A percentile compares a stretch with the other conserved stretches of the same genome.
Evolutionary conservation across 2,329 filamentous ascomycete species (phyloP).

Genomic region (Aspergillus sp.): DNA sequence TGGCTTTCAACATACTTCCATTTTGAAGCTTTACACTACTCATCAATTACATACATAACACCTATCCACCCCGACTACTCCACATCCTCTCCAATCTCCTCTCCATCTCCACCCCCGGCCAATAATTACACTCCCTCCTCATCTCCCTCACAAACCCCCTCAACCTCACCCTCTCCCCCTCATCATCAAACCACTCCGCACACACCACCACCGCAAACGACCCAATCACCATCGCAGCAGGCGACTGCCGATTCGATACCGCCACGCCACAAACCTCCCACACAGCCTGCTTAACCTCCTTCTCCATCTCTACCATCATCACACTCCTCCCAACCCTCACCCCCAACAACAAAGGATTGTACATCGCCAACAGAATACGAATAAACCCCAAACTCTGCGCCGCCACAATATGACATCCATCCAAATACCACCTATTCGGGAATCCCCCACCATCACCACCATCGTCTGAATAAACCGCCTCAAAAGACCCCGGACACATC

Average conservation of each 20-base stretch:
- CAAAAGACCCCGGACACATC: neutral
- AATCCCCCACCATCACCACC: neutral
- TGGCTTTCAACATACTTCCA: neutral
- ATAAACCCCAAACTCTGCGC: neutral
- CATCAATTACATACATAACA: neutral
- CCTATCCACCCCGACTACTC: neutral
- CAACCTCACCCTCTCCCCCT: neutral
- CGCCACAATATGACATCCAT: neutral
- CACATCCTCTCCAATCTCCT: neutral
- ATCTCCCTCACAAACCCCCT: neutral
- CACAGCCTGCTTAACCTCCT: conserved; percentile 32
- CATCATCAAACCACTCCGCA: neutral
- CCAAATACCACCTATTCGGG: neutral
- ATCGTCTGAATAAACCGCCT: neutral
- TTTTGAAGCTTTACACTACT: neutral
- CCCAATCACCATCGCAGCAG: conserved; percentile 17
- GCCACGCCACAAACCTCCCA: conserved; percentile 22
- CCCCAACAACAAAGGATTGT: neutral
- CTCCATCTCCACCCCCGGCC: neutral
- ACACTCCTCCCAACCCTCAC: neutral
- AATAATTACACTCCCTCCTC: neutral
- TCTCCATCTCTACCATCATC: neutral
- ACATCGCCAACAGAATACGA: neutral
- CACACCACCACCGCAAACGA: neutral
- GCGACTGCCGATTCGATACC: conserved; percentile 23